A percentile compares a stretch with the other conserved stretches of the same genome.
Evolutionary conservation across 2,329 filamentous ascomycete genomes (phyloP).

Genomic region (Byssochlamys sp.): DNA sequence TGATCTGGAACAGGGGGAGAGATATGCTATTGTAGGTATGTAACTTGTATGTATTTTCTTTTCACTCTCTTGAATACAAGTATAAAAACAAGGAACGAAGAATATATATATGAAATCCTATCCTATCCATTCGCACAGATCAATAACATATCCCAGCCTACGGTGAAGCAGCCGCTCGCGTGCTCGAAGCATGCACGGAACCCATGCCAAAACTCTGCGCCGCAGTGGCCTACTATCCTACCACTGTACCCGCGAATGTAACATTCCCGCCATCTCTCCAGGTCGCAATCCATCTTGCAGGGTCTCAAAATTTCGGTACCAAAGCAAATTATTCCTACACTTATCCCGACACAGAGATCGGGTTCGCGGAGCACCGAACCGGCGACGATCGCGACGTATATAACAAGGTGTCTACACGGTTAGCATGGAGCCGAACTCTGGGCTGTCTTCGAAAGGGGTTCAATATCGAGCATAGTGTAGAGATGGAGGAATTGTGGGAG

Average conservation of each 20-base stretch:
- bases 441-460: slow-evolving; percentile 52
- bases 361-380: slow-evolving; percentile 54
- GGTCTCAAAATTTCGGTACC: slow-evolving; percentile 31
- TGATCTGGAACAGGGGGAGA: slow-evolving; percentile 44
- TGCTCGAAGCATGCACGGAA: slow-evolving; percentile 47
- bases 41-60: not conserved
- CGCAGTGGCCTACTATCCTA: slow-evolving; percentile 52
- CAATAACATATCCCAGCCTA: slow-evolving; percentile 39
- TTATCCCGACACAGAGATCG: slow-evolving; percentile 46
- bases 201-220: slow-evolving; percentile 49
- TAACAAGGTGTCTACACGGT: slow-evolving; percentile 48
- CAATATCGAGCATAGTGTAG: slow-evolving; percentile 21
- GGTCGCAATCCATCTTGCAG: slow-evolving; percentile 49
- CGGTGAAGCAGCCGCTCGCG: slow-evolving; percentile 47
- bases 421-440: slow-evolving; percentile 58
- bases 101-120: too few relatives aligned
- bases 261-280: slow-evolving; percentile 24
- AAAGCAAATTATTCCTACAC: slow-evolving; percentile 34
- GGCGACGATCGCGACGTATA: slow-evolving; percentile 33
- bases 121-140: not conserved
- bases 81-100: not conserved
- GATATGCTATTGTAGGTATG: slow-evolving; percentile 52
- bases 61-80: not conserved
- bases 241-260: slow-evolving; percentile 17
- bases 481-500: slow-evolving; percentile 33